Evolutionary conservation across 1,284 basidiomycete species (phyloP), one percentile per base, ranked within the genome.

Genomic region (Tylopilus sp.): DNA sequence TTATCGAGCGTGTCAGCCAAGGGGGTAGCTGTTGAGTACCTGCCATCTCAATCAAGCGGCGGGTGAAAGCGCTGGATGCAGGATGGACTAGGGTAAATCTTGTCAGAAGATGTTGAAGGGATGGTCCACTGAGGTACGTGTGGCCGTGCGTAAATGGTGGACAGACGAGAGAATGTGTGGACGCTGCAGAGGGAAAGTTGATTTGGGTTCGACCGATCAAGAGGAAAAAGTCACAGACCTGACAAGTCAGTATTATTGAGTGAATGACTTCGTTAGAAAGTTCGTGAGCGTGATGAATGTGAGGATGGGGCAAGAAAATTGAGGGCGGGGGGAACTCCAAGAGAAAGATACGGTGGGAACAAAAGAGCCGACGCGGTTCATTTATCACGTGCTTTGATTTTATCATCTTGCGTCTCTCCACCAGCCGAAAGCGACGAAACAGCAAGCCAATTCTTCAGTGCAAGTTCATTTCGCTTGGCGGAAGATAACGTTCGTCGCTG

Each of bases 21-120:
- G 83, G 71, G 39, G 84, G 85, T 43, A 79, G 73, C 53, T 73
- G 66, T 63, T 87, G 85, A 8, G 80, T 75, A 21, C 75, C 80
- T 59, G 76, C 75, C 63, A 65, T 65, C 44, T 42, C 26, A 17
- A 46, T 42, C 26, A 17, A 46, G 44, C 48, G 49, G 59, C 51
- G 52, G 53, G 44, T 34, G 38, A 31, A 50, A 38, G 21, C 11
- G 40, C n/a, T 24, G 26, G 30, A 21, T 26, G 41, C 33, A 26
- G 26, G 42, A 47, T 52, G 48, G 33, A 18, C 21, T 24, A 24
- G 26, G 34, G 41, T 33, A 43, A 34, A 28, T 39, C 40, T 36
- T 48, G 14, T 24, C 20, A 33, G n/a, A 46, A 43, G 44, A 44
- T 47, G 28, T 48, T 36, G 38, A 35, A 41, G n/a, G 15, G 53